Evolutionary conservation across 2,329 filamentous ascomycete genomes (phyloP).

Genomic region (Albifimbria verrucaria): DNA sequence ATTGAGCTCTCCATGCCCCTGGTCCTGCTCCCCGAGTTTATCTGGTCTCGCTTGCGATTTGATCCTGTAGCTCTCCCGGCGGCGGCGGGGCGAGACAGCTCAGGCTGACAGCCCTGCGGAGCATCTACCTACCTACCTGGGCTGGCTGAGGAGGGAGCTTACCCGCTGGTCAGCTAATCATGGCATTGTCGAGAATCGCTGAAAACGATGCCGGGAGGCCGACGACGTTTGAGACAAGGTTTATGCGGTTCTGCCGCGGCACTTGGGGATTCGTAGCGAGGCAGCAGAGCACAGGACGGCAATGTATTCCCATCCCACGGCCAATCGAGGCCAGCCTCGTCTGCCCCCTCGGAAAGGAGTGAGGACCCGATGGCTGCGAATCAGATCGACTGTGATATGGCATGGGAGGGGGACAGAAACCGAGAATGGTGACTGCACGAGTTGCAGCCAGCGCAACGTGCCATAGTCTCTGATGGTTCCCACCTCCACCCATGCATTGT

Average conservation of each 20-base stretch:
- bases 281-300: background rate
- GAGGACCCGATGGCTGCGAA: background rate
- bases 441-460: background rate
- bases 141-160: background rate
- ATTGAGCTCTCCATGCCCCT: background rate
- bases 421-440: background rate
- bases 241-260: too few species aligned
- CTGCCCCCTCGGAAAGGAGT: background rate
- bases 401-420: background rate
- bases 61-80: background rate
- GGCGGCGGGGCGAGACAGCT: background rate
- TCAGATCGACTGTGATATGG: background rate
- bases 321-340: background rate
- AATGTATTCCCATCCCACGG: background rate
- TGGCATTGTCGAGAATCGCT: background rate
- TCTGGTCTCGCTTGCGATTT: background rate
- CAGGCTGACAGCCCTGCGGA: background rate
- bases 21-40: background rate
- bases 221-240: too few species aligned
- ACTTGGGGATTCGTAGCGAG: background rate
- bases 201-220: background rate
- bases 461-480: background rate
- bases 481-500: background rate
- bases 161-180: too few species aligned
- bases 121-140: background rate